Base-by-base conservation (phyloP, 805 yeast species). In the Cyberlindnera veronae region DNA sequence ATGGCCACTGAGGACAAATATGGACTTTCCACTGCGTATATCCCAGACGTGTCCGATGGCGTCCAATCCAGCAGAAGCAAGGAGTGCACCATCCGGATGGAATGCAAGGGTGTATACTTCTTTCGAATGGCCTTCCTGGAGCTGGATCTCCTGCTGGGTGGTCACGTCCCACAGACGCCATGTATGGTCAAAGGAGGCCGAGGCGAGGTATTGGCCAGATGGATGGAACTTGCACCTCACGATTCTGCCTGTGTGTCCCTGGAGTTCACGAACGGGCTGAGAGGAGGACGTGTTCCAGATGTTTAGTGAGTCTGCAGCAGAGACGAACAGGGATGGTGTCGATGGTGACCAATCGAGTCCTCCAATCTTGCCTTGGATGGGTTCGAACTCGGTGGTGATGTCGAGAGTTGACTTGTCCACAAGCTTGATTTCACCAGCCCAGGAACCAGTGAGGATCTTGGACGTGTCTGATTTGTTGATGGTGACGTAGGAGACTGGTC, bases 141-240 rank as follows among this genome's bases (percentile, higher is more conserved):
- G 67, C 29, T 76, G 64, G 6, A 91, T 53, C 38, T 78, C 78
- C 22, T 56, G 55, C 13, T 61, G 59, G 5, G 68, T 72, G 11
- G 64, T 62, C 0, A 79, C 48, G 59, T 91, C 96, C 95, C 95
- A 90, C 3, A 87, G 58, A 45, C 87, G 74, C 96, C 96, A 91
- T 0, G 96, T 86, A 48, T 70, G 71, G 61, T 91, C 97, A 54
- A 73, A 81, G 0, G 96, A 89, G 0, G 95, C 83, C 10, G 86
- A 72, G 0, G 80, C 84, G 1, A 84, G 46, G 49, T 58, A 76
- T 3, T 60, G 48, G 1, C 79, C 79, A 4, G 64, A 50, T 1
- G 95, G 95, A 60, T 89, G 95, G 46, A 78, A 75, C 26, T 73
- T 72, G 0, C 81, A 61, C 14, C 74, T 67, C 1, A 83, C 71